phyloP scores from a whole-genome alignment of 2,329 filamentous ascomycete genomes.

The Pyrenophora tritici-repentis region DNA sequence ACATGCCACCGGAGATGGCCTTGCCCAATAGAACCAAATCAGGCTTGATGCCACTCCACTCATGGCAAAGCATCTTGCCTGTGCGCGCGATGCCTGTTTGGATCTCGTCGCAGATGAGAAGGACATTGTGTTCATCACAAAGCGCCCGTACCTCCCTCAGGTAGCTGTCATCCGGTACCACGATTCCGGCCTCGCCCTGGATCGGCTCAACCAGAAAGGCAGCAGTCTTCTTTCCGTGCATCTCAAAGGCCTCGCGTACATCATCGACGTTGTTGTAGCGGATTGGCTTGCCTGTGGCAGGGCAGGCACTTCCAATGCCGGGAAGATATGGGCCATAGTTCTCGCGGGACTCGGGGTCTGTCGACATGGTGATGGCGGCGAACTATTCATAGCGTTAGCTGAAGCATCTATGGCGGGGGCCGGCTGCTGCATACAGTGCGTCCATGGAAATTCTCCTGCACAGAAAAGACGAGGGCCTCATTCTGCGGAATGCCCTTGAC shows the following conservation, averaged over 20 bases:
- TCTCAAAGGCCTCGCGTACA: conserved; percentile 77
- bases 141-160: conserved; percentile 77
- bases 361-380: conserved; percentile 92
- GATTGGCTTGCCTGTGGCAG: conserved; percentile 76
- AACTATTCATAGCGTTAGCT: conserved; percentile 62
- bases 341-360: conserved; percentile 90
- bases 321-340: conserved; percentile 98
- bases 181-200: conserved; percentile 95
- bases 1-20: conserved; percentile 97
- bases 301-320: conserved; percentile 77
- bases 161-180: conserved; percentile 91
- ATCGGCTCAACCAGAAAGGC: conserved; percentile 96
- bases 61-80: conserved; percentile 87
- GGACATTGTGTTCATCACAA: conserved; percentile 93
- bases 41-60: conserved; percentile 95
- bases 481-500: conserved; percentile 85
- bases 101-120: conserved; percentile 97
- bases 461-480: conserved; percentile 83
- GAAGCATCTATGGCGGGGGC: neutral
- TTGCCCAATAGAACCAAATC: conserved; percentile 95
- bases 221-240: conserved; percentile 81
- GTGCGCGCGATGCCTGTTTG: conserved; percentile 97
- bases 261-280: conserved; percentile 85
- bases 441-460: conserved; percentile 93
- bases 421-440: conserved; percentile 70